Base-by-base conservation (phyloP, 305 asterid species). In the Ilex paraguariensis region DNA sequence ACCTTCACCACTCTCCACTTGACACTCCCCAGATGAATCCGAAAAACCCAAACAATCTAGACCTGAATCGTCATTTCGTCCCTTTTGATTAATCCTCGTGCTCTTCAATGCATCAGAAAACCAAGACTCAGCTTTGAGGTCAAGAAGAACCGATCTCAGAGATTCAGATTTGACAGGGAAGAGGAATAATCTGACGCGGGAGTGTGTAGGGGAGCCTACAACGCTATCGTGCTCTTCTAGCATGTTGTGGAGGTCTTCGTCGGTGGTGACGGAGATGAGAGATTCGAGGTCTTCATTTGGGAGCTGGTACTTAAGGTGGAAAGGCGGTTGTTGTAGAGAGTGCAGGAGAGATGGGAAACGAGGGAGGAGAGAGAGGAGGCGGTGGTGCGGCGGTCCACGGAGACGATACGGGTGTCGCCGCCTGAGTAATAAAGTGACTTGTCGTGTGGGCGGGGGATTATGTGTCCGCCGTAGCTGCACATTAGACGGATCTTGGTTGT, bases 401-500 rank as follows among this genome's bases (percentile, higher is more conserved):
- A 74, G 62, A 91, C 79, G 68, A 91, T 85, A 53, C 95, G 88
- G 17, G 87, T 81, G 40, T 88, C 96, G 31, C 95, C 96, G 76
- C 92, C 92, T 73, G 90, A 85, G 69, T 91, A 91, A 71, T 74
- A 76, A 31, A 88, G 92, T 17, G 81, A 74, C 66, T 91, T 88
- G 60, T 61, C 77, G 68, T 84, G 86, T 1, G 95, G 88, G 54
- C 96, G 95, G 50, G 96, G 95, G 21, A 91, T 78, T 50, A 91
- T 83, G 77, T 82, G 91, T 12, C 98, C 96, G 56, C 90, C 88
- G 68, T 86, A 83, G 85, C 98, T 91, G 79, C 94, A 86, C 95
- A 91, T 80, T 13, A 91, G 79, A 2, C 95, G 96, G 77, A 87
- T 78, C 61, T 84, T 91, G 40, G 78, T 57, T 13, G 60, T 50